Conservation (phyloP, 305 asterid species). For the Nicotiana rustica region DNA sequence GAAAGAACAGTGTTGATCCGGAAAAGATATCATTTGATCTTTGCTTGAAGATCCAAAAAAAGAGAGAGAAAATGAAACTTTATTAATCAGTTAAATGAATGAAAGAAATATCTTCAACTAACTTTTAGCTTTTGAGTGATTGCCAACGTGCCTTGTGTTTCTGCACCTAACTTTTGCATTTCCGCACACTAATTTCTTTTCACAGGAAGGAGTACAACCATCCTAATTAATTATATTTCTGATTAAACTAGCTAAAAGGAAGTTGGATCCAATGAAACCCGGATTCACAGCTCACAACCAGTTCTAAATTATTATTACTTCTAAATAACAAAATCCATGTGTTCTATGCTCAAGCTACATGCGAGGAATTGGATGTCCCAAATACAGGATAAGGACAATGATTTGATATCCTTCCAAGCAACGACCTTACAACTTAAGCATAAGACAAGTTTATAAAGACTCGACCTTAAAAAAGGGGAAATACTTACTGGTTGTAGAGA, state of each 20-base stretch:
- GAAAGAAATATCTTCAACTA: neutral
- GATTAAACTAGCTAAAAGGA: neutral
- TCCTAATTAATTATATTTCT: neutral
- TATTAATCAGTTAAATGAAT: neutral
- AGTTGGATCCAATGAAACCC: slow-evolving; percentile 19
- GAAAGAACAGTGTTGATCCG: neutral
- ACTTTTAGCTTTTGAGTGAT: neutral
- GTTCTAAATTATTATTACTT: neutral
- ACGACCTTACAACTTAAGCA: slow-evolving; percentile 1
- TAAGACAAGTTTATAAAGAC: neutral
- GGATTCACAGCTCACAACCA: slow-evolving; percentile 16
- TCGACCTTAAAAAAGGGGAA: neutral
- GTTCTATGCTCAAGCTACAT: neutral
- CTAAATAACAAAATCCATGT: neutral
- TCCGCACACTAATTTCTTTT: neutral
- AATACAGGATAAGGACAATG: neutral
- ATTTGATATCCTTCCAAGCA: neutral
- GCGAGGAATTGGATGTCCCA: neutral
- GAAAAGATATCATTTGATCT: slow-evolving; percentile 9
- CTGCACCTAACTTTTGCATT: neutral
- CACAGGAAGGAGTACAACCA: neutral
- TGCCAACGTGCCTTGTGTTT: neutral
- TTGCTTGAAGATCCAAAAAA: slow-evolving; percentile 13
- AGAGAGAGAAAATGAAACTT: neutral
- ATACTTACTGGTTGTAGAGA: neutral